These are phyloP conservation scores for Canariomyces notabilis DNA, from an alignment of 2,329 filamentous ascomycete species.

Conservation along the genomic window DNA sequence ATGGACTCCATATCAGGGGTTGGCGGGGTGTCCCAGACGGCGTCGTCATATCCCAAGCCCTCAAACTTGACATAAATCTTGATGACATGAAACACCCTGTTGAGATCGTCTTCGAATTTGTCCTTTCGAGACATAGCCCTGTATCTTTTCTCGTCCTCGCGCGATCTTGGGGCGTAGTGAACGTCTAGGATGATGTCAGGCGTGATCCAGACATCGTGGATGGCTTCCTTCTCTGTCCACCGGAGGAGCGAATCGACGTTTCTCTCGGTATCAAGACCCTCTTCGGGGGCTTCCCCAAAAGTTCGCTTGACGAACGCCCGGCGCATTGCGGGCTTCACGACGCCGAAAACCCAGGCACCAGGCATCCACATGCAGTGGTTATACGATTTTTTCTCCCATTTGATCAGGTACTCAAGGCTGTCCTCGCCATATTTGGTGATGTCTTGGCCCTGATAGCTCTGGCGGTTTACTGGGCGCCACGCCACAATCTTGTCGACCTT, in stretches of 20 bases:
- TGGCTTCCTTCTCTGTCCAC: slow-evolving; percentile 68
- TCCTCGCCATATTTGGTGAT: slow-evolving; percentile 61
- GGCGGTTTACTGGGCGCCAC: slow-evolving; percentile 67
- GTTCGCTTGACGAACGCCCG: slow-evolving; percentile 71
- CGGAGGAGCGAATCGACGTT: slow-evolving; percentile 47
- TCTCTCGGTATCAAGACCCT: slow-evolving; percentile 14
- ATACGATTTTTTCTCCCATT: slow-evolving; percentile 79
- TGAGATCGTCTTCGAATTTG: slow-evolving; percentile 64
- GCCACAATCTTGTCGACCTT: slow-evolving; percentile 79
- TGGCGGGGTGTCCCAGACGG: slow-evolving; percentile 84
- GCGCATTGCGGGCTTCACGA: slow-evolving; percentile 59
- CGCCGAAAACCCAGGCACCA: slow-evolving; percentile 81
- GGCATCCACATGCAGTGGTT: slow-evolving; percentile 81
- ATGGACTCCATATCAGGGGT: slow-evolving; percentile 55
- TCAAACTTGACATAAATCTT: slow-evolving; percentile 85
- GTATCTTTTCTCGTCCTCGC: slow-evolving; percentile 43
- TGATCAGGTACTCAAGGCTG: slow-evolving; percentile 86
- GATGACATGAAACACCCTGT: slow-evolving; percentile 65
- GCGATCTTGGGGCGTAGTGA: slow-evolving; percentile 16
- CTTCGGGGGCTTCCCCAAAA: slow-evolving; percentile 44
- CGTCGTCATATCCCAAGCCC: slow-evolving; percentile 83
- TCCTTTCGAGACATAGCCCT: slow-evolving; percentile 39
- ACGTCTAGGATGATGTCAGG: slow-evolving; percentile 87
- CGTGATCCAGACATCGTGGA: slow-evolving; percentile 80
- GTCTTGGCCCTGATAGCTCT: slow-evolving; percentile 49